These are phyloP conservation scores for Tulasnella sp. DNA, from an alignment of 768 basidiomycete species.

Conservation along the genomic window DNA sequence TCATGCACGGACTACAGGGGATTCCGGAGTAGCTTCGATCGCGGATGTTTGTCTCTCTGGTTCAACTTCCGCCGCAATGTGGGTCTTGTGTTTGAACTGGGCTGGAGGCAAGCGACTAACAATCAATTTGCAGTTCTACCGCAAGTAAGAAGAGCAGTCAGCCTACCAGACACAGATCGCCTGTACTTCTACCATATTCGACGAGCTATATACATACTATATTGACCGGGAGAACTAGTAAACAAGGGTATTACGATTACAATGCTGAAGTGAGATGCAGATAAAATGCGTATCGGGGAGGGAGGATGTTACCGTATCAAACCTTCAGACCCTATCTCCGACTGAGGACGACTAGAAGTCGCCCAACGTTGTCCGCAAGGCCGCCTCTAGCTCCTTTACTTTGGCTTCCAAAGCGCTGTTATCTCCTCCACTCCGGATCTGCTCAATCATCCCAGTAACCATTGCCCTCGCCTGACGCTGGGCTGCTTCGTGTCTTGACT, in stretches of 20 bases:
- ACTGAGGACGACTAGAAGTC: neutral
- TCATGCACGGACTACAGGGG: conserved; percentile 51
- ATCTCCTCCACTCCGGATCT: conserved; percentile 1
- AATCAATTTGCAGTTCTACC: conserved; percentile 60
- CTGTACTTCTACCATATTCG: neutral
- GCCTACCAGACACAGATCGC: neutral
- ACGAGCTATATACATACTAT: neutral
- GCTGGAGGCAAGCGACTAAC: conserved; percentile 29
- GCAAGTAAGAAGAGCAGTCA: conserved; percentile 49
- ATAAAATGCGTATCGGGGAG: neutral
- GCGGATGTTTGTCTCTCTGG: conserved; percentile 93
- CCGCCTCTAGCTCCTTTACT: conserved; percentile 18
- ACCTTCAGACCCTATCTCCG: neutral
- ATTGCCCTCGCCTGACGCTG: conserved; percentile 1
- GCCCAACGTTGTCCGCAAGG: conserved; percentile 5
- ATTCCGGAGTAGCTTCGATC: conserved; percentile 94
- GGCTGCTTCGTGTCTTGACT: neutral
- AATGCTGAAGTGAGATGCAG: neutral
- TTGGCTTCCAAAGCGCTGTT: conserved; percentile 2
- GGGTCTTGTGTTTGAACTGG: conserved; percentile 38
- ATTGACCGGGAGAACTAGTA: neutral
- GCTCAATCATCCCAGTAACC: conserved; percentile 13
- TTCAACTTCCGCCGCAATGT: conserved; percentile 95
- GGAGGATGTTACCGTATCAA: neutral
- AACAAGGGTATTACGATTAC: neutral